Percentiles rank a stretch among this genome's conserved stretches.
These are phyloP conservation scores for Phialophora macrospora DNA, from an alignment of 2,329 filamentous ascomycete genomes.

Conservation along the genomic window DNA sequence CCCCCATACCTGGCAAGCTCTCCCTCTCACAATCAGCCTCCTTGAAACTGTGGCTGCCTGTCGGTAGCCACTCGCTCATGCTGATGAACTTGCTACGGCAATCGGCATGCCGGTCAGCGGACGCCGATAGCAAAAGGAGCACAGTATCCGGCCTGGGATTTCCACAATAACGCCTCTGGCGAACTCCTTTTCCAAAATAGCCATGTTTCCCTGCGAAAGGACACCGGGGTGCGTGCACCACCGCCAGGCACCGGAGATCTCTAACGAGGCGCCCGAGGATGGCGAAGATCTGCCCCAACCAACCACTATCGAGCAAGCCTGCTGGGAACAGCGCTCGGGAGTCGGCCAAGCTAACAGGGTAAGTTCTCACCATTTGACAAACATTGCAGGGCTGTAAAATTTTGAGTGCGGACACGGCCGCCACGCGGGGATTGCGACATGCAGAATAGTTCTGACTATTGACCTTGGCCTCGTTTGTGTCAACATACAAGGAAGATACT, in stretches of 20 bases:
- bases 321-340: neutral
- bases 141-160: neutral
- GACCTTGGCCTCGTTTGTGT: constrained; percentile 2
- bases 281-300: constrained; percentile 3
- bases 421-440: constrained; percentile 20
- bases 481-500: neutral
- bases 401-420: constrained; percentile 13
- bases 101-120: neutral
- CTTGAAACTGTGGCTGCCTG: neutral
- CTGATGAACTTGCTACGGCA: neutral
- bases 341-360: constrained; percentile 5
- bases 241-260: constrained; percentile 29
- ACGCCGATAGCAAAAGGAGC: neutral
- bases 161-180: constrained; percentile 9
- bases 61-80: neutral
- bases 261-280: neutral
- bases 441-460: constrained; percentile 17
- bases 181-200: constrained; percentile 2
- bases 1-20: neutral
- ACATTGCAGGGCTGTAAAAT: constrained; percentile 9
- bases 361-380: neutral
- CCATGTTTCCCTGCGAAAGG: neutral
- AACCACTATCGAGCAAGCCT: neutral
- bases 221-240: constrained; percentile 7
- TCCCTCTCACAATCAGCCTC: neutral